Percentiles rank a stretch among this genome's conserved stretches.
phyloP scores from a whole-genome alignment of 1,284 basidiomycete species.

The Ustilago loliicola region DNA sequence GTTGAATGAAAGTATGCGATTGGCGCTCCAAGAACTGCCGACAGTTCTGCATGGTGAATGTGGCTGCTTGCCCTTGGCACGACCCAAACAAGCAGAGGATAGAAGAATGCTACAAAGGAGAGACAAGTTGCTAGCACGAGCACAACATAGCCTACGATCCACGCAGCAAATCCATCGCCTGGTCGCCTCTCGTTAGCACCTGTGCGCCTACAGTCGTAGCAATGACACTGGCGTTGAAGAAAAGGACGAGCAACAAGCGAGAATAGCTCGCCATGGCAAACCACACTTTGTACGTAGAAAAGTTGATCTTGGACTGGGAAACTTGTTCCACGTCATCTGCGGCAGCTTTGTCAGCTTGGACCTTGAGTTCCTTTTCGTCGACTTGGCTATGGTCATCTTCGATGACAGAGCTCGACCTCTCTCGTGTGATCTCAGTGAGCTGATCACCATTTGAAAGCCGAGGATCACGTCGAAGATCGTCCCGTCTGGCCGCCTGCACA shows the following conservation, averaged over 20 bases:
- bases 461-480: too few relatives aligned
- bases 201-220: conserved; percentile 7
- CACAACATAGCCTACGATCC: conserved; percentile 22
- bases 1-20: conserved; percentile 45
- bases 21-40: conserved; percentile 34
- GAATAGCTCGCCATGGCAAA: neutral
- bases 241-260: neutral
- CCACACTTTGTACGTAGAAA: neutral
- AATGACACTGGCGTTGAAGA: conserved; percentile 17
- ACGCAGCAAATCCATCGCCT: conserved; percentile 2
- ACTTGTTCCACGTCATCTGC: too few relatives aligned
- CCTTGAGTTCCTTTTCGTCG: too few relatives aligned
- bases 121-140: conserved; percentile 8
- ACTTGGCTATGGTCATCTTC: too few relatives aligned
- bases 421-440: too few relatives aligned
- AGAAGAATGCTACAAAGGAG: conserved; percentile 20
- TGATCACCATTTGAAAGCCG: too few relatives aligned
- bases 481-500: too few relatives aligned
- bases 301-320: conserved; percentile 2
- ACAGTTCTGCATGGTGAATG: conserved; percentile 37
- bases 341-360: too few relatives aligned
- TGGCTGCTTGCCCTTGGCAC: conserved; percentile 23
- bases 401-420: too few relatives aligned
- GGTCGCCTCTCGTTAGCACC: too few relatives aligned
- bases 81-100: conserved; percentile 1